Conservation (phyloP, 2,329 filamentous ascomycete genomes). For the Aureobasidium sp. region DNA sequence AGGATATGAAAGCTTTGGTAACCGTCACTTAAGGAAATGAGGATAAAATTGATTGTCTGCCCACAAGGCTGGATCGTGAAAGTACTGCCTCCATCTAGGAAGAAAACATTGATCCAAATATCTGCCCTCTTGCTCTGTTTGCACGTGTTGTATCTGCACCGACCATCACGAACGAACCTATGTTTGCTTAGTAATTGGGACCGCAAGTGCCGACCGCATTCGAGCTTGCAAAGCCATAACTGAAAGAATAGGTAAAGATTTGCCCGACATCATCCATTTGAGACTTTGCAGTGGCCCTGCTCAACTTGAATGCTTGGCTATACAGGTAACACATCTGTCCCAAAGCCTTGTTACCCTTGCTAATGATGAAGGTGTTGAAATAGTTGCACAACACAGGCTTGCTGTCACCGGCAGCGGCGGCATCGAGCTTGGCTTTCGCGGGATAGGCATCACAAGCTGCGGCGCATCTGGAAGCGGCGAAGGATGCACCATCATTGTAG, state of each 20-base stretch:
- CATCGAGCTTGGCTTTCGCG: conserved; percentile 28
- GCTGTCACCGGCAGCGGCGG: conserved; percentile 22
- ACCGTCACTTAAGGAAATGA: too few relatives aligned
- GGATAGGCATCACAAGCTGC: conserved; percentile 29
- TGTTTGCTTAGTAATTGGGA: neutral
- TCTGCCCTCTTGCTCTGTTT: too few relatives aligned
- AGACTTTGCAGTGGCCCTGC: conserved; percentile 30
- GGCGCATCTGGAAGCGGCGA: conserved; percentile 27
- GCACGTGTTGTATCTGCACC: too few relatives aligned
- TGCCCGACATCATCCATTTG: conserved; percentile 20
- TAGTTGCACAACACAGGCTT: conserved; percentile 24
- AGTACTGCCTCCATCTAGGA: too few relatives aligned
- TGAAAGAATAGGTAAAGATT: neutral
- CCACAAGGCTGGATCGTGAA: too few relatives aligned
- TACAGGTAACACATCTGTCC: conserved; percentile 35
- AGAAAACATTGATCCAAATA: too few relatives aligned
- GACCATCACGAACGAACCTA: too few relatives aligned
- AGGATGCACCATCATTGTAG: conserved; percentile 24
- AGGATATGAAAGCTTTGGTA: too few relatives aligned
- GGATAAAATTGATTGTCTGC: too few relatives aligned
- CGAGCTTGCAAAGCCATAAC: conserved; percentile 1
- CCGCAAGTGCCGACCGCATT: neutral
- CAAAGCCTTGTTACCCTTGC: conserved; percentile 28
- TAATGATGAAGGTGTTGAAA: conserved; percentile 44
- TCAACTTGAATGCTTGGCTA: conserved; percentile 27